Base-by-base conservation (phyloP, 495 filamentous ascomycete species). In the Tuber aestivum region DNA sequence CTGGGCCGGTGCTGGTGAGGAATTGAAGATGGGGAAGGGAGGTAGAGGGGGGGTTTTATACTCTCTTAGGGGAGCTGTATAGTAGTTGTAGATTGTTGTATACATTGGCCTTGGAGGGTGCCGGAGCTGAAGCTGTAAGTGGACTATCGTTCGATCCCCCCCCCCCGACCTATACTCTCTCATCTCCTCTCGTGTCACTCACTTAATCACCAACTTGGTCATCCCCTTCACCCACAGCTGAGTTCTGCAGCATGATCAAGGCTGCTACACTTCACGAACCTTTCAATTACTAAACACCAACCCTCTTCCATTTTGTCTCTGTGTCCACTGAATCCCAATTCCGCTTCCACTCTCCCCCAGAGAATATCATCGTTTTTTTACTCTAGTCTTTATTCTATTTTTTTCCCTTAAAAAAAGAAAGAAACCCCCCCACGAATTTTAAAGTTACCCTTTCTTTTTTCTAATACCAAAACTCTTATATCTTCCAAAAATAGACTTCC, bases 31-130 rank as follows among this genome's bases (percentile, higher is more conserved):
- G 50, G n/a, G n/a, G n/a, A n/a, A 61, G 50, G 50, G n/a, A 32
- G 50, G 45, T n/a, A 50, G 50, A 61, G 50, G 50, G 50, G n/a
- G n/a, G 50, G 10, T 61, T 61, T 61, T 61, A 61, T 61, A 61
- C 27, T 32, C n/a, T 27, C 3, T 6, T n/a, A 18, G 45, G 21
- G 21, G 45, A 50, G 21, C 20, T 50, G 45, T 21, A 9, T 50
- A 23, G 14, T 6, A 5, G 50, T 14, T 16, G n/a, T 61, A n/a
- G 48, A n/a, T 7, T 50, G 23, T n/a, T 10, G 48, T n/a, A 32
- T 0, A n/a, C 16, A 61, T 27, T 61, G 10, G 50, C 14, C 3
- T 61, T 5, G 3, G 50, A 32, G 50, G 10, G 50, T 16, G 21
- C 10, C 12, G 50, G 50, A 14, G 50, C 50, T 61, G n/a, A 9